These are phyloP conservation scores for Fusarium musae DNA, from an alignment of 2,329 filamentous ascomycete species.

Conservation along the genomic window DNA sequence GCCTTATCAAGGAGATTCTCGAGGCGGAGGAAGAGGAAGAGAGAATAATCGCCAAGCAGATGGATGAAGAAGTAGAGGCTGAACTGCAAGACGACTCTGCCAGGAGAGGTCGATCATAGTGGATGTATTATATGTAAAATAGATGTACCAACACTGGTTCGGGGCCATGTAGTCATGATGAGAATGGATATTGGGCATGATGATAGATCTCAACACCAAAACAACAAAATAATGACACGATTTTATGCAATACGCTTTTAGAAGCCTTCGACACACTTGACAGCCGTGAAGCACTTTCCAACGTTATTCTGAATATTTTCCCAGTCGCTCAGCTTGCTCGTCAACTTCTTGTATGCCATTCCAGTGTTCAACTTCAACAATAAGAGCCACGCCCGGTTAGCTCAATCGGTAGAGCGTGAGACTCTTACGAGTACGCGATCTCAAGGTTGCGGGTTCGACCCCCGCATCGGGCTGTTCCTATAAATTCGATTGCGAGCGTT, in stretches of 20 bases:
- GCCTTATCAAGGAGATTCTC: constrained; percentile 55
- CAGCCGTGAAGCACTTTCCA: not conserved
- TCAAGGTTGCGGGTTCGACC: constrained; percentile 68
- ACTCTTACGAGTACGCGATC: constrained; percentile 65
- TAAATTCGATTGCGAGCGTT: constrained; percentile 42
- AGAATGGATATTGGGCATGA: constrained; percentile 17
- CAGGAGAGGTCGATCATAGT: constrained; percentile 17
- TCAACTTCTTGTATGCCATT: not conserved
- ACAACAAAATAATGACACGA: constrained; percentile 12
- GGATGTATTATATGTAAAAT: constrained; percentile 33
- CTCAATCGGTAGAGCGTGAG: constrained; percentile 70
- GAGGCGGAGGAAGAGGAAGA: constrained; percentile 50
- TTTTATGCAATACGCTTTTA: not conserved
- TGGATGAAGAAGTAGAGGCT: constrained; percentile 47
- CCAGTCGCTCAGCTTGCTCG: accelerated
- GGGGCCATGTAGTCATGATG: constrained; percentile 17
- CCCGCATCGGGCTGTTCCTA: constrained; percentile 56
- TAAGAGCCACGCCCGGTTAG: constrained; percentile 49
- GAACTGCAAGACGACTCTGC: constrained; percentile 39
- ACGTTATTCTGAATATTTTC: accelerated
- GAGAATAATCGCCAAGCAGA: constrained; percentile 45
- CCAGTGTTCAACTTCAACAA: not conserved
- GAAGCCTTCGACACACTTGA: not conserved
- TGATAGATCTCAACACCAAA: constrained; percentile 40
- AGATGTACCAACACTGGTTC: constrained; percentile 32